These are phyloP conservation scores for Aphanocladium album DNA, from an alignment of 2,329 filamentous ascomycete genomes.

Conservation along the genomic window DNA sequence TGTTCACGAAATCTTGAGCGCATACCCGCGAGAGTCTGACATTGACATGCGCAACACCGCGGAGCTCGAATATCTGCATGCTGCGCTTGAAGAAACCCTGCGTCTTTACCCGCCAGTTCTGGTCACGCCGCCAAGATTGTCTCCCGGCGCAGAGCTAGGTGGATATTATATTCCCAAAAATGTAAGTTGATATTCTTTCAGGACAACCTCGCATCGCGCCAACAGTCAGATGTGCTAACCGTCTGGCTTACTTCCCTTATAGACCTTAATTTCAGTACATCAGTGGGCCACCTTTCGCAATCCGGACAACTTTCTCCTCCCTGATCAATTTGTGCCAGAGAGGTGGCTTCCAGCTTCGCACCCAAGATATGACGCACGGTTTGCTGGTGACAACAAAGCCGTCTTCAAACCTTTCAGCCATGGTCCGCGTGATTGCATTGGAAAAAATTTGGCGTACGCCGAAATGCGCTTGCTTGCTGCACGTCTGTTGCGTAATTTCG, in stretches of 20 bases:
- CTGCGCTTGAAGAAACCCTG: conserved; percentile 37
- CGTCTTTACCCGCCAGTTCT: conserved; percentile 32
- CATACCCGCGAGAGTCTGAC: conserved; percentile 30
- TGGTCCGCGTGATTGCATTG: conserved; percentile 37
- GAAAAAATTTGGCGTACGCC: conserved; percentile 37
- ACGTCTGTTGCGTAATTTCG: conserved; percentile 41
- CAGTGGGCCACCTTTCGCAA: conserved; percentile 43
- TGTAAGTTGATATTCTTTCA: conserved; percentile 21
- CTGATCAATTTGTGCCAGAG: conserved; percentile 42
- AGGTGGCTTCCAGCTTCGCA: conserved; percentile 31
- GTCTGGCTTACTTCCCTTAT: neutral
- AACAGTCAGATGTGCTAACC: neutral
- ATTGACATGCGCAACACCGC: conserved; percentile 32
- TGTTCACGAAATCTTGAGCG: conserved; percentile 29
- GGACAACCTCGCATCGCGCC: neutral
- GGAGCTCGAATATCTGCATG: conserved; percentile 32
- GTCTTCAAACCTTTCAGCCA: conserved; percentile 34
- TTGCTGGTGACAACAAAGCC: conserved; percentile 32
- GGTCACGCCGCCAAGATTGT: conserved; percentile 25
- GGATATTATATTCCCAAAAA: conserved; percentile 29
- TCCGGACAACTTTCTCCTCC: conserved; percentile 38
- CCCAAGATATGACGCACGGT: conserved; percentile 31
- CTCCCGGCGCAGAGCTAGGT: conserved; percentile 28
- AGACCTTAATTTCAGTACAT: conserved; percentile 38
- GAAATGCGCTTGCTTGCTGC: conserved; percentile 45